Evolutionary conservation across 2,329 filamentous ascomycete genomes (phyloP).

Genomic region (Triangularia verruculosa): DNA sequence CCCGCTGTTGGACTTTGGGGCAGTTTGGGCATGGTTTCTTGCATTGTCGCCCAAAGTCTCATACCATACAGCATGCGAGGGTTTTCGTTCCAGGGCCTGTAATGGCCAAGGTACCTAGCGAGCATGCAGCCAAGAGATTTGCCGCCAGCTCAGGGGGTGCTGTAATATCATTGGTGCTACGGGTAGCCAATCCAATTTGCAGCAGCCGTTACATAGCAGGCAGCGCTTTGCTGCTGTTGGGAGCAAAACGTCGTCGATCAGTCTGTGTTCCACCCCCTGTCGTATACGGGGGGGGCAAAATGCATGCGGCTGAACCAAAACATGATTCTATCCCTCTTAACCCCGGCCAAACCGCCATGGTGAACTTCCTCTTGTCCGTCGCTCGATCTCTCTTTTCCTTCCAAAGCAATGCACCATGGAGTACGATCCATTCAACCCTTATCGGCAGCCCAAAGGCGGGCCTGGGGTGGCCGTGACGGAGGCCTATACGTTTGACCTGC

Average conservation of each 20-base stretch:
- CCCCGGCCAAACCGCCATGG: not conserved
- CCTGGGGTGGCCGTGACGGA: not conserved
- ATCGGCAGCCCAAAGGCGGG: not conserved
- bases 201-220: not conserved
- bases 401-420: not conserved
- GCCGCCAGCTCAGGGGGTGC: not conserved
- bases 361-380: not conserved
- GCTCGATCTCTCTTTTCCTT: not conserved
- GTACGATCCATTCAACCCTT: not conserved
- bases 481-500: not conserved
- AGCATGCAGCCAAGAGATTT: not conserved
- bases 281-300: not conserved
- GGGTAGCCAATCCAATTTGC: not conserved
- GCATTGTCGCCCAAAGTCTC: not conserved
- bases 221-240: not conserved
- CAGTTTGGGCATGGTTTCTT: not conserved
- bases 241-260: not conserved
- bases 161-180: not conserved
- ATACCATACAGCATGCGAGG: not conserved
- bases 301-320: not conserved
- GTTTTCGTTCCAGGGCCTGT: not conserved
- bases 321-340: not conserved
- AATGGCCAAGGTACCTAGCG: not conserved
- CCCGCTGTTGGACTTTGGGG: not conserved
- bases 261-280: not conserved